A percentile compares a stretch with the other conserved stretches of the same genome.
Conservation (phyloP, 257 asterid species). For the Thymus quinquecostatus region DNA sequence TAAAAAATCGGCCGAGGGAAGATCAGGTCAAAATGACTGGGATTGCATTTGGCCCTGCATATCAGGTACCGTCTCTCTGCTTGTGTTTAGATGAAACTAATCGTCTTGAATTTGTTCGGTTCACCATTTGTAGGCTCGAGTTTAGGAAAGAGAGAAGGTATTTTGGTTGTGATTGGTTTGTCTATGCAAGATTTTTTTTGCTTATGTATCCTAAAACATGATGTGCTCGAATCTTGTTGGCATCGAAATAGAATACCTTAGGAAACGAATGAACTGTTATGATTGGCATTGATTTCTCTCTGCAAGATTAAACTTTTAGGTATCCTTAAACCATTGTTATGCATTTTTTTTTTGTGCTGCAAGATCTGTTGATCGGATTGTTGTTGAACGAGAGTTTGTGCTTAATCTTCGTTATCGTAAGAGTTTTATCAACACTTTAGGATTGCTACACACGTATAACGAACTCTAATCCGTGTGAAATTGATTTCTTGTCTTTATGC, state of each 20-base stretch:
- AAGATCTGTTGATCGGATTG: not conserved
- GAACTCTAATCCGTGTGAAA: not conserved
- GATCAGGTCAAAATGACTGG: slow-evolving; percentile 84
- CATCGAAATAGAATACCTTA: not conserved
- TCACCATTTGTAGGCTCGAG: not conserved
- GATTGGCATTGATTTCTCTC: slow-evolving; percentile 3
- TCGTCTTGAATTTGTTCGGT: not conserved
- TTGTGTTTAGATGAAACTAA: not conserved
- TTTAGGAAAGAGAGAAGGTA: slow-evolving; percentile 12
- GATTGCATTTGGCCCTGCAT: slow-evolving; percentile 92
- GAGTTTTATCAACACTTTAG: not conserved
- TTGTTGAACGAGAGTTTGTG: slow-evolving; percentile 12
- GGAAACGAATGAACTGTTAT: not conserved
- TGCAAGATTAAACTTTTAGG: not conserved
- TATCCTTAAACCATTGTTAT: not conserved
- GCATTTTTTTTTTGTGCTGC: not conserved
- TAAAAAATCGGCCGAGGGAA: slow-evolving; percentile 91
- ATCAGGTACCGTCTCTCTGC: slow-evolving; percentile 57
- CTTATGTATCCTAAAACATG: not conserved
- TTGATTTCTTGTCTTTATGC: slow-evolving; percentile 2
- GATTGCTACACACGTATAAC: not conserved
- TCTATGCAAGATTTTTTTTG: not conserved
- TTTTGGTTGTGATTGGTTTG: not conserved
- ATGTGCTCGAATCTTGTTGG: slow-evolving; percentile 8
- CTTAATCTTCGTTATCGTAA: not conserved